Evolutionary conservation across 2,329 filamentous ascomycete species (phyloP), one percentile per base, ranked within the genome.

Genomic region (Chrysoporthe puriensis): DNA sequence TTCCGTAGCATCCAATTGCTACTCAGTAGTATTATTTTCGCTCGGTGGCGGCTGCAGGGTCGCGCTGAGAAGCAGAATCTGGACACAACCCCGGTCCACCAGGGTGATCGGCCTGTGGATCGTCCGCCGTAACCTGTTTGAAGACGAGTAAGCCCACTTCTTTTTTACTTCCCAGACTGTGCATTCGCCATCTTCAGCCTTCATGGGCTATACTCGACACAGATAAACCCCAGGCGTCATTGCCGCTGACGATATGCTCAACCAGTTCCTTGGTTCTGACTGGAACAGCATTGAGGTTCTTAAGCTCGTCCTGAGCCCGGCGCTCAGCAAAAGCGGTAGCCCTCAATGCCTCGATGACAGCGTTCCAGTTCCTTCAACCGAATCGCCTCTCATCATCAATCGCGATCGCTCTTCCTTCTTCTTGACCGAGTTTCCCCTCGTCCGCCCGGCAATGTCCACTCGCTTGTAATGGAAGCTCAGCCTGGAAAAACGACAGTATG

Each of bases 401-500:
- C 32, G 18, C 42, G 43, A 14, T 34, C 62, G 46, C 46, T 56
- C 50, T 46, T 52, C 9, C 26, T 57, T 8, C n/a, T 36, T 42
- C 34, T 65, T 65, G 50, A 50, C 50, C 60, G 44, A 43, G 57
- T 14, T 36, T 66, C 40, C 9, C 26, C 42, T 54, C 16, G n/a
- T 60, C 52, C 5, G 54, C n/a, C 59, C 11, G 59, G 60, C 63
- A 54, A 68, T 66, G 66, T 65, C 57, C 66, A 50, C 62, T 68
- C 66, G 62, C 66, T 62, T 46, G 66, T 63, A 68, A 68, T 68
- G 66, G 66, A 68, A 68, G 66, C 59, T 62, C 52, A 57, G 43
- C 62, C 65, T 58, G 64, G 62, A 43, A 65, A 69, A 48, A 69
- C 65, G 56, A 69, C 60, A 69, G 59, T 69, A 69, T 69, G 67